These are phyloP conservation scores for Melampsora occidentalis DNA, from an alignment of 1,284 basidiomycete genomes.

Conservation along the genomic window DNA sequence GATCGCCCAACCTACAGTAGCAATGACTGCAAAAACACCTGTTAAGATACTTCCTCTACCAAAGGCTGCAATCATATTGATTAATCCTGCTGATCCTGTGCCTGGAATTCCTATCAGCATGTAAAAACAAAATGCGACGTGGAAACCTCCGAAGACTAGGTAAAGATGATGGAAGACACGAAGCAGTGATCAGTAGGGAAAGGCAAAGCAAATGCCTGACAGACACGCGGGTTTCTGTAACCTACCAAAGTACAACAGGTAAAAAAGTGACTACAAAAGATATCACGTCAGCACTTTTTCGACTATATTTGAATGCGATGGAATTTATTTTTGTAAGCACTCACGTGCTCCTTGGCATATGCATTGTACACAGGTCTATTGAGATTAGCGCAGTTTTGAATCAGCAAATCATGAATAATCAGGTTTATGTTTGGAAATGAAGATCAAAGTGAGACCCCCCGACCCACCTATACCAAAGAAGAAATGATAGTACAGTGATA, in stretches of 20 bases:
- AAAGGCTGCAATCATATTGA: slow-evolving; percentile 60
- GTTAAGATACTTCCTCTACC: slow-evolving; percentile 61
- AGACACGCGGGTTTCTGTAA: neutral
- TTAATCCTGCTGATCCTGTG: slow-evolving; percentile 90
- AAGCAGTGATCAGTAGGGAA: neutral
- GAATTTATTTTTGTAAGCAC: neutral
- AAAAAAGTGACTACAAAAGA: slow-evolving; percentile 37
- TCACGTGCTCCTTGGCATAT: slow-evolving; percentile 40
- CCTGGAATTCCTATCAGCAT: slow-evolving; percentile 57
- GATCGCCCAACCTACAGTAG: slow-evolving; percentile 80
- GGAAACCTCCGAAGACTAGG: slow-evolving; percentile 34
- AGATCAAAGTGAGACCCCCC: slow-evolving; percentile 1
- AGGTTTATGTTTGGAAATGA: neutral
- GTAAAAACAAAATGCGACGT: slow-evolving; percentile 37
- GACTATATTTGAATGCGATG: neutral
- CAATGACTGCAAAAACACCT: slow-evolving; percentile 71
- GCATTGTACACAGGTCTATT: slow-evolving; percentile 42
- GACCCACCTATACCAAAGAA: slow-evolving; percentile 70
- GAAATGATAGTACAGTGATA: slow-evolving; percentile 75
- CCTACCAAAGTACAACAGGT: slow-evolving; percentile 40
- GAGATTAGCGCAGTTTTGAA: neutral
- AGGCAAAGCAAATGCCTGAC: neutral
- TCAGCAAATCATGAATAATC: neutral
- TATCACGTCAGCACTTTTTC: neutral
- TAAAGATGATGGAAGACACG: neutral